These are phyloP conservation scores for Paramecium pentaurelia DNA, from an alignment of 73 alveolate species.

Conservation along the genomic window DNA sequence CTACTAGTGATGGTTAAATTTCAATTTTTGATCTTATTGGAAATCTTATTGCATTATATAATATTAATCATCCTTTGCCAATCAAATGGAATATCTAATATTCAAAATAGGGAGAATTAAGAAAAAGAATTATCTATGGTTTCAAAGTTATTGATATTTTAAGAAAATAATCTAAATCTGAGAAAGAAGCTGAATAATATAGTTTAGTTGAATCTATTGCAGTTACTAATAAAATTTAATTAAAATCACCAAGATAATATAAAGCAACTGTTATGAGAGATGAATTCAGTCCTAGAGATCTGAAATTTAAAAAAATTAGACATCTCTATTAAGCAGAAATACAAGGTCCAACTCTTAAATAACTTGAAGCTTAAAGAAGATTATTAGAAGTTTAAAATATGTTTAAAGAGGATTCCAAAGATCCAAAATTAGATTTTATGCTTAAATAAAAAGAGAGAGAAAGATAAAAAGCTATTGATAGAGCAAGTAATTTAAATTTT, in stretches of 20 bases:
- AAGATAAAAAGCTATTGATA: constrained; percentile 26
- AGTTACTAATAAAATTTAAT: background rate
- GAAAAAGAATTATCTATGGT: constrained; percentile 40
- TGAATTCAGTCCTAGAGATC: constrained; percentile 48
- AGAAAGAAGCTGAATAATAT: constrained; percentile 30
- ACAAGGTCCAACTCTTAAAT: constrained; percentile 32
- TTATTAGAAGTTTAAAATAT: constrained; percentile 16
- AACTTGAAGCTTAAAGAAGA: constrained; percentile 43
- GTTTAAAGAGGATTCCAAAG: background rate
- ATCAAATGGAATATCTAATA: background rate
- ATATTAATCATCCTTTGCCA: constrained; percentile 32
- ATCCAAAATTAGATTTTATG: background rate
- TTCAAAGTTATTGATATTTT: constrained; percentile 39
- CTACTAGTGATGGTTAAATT: background rate
- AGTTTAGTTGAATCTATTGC: background rate
- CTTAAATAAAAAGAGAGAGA: constrained; percentile 15
- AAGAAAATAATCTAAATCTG: constrained; percentile 38
- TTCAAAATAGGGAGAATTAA: constrained; percentile 8
- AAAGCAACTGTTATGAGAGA: constrained; percentile 18
- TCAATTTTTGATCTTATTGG: background rate
- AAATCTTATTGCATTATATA: background rate
- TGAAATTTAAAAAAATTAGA: background rate
- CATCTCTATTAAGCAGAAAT: constrained; percentile 27
- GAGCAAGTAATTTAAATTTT: background rate
- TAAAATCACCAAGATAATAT: background rate